Conservation (phyloP, 495 filamentous ascomycete genomes). For the Sporormia fimetaria region DNA sequence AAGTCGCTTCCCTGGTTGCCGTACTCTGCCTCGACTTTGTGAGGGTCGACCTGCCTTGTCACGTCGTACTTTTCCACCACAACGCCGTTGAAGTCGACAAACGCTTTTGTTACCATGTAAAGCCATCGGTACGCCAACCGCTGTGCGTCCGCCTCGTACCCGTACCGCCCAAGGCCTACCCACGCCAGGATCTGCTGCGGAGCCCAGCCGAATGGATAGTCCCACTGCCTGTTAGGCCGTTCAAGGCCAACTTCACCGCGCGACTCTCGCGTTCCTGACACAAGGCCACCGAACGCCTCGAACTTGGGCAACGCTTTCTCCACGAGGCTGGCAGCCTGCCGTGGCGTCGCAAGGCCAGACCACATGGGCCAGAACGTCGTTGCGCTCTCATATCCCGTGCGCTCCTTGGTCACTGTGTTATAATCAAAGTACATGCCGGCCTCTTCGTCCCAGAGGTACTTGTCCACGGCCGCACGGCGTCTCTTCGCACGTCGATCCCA, state of each 20-base stretch:
- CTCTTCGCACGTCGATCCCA: conserved; percentile 82
- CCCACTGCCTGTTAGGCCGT: conserved; percentile 90
- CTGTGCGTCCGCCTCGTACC: conserved; percentile 79
- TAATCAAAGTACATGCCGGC: conserved; percentile 97
- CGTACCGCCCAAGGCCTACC: conserved; percentile 81
- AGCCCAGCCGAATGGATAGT: conserved; percentile 96
- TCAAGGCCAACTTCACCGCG: conserved; percentile 69
- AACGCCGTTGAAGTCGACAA: conserved; percentile 93
- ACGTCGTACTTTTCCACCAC: conserved; percentile 99
- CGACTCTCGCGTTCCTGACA: conserved; percentile 76
- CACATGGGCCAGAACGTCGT: conserved; percentile 97
- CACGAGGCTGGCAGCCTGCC: conserved; percentile 69
- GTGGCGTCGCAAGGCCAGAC: conserved; percentile 72
- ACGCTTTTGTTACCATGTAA: conserved; percentile 93
- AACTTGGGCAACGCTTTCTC: conserved; percentile 67
- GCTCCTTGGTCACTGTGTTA: conserved; percentile 66
- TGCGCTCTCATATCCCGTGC: conserved; percentile 67
- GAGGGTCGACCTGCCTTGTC: conserved; percentile 74
- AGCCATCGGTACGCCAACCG: conserved; percentile 88
- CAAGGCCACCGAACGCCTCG: conserved; percentile 77
- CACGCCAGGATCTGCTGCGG: conserved; percentile 98
- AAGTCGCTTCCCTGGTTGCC: conserved; percentile 92
- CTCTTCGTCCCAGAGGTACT: conserved; percentile 80
- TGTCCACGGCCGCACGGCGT: conserved; percentile 70
- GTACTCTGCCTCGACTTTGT: conserved; percentile 91